These are phyloP conservation scores for Elsinoe batatas DNA, from an alignment of 2,329 filamentous ascomycete species.

Conservation along the genomic window DNA sequence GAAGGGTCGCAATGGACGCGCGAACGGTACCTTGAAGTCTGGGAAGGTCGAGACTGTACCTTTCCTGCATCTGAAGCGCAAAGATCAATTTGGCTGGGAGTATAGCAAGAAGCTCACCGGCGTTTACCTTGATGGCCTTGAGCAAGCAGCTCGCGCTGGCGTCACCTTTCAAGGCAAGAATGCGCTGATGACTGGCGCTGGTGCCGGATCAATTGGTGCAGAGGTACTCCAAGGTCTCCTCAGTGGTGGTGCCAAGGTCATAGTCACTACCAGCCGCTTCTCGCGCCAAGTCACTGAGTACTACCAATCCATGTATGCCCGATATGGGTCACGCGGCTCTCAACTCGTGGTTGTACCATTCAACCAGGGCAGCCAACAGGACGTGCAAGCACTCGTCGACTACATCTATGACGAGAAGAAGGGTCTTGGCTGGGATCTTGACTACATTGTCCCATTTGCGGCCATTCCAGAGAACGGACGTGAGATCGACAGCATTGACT, in stretches of 20 bases:
- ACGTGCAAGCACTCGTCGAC: conserved; percentile 83
- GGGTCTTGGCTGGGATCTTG: conserved; percentile 95
- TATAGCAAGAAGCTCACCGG: conserved; percentile 98
- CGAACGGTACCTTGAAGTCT: conserved; percentile 51
- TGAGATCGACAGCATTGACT: conserved; percentile 93
- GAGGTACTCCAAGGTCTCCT: conserved; percentile 94
- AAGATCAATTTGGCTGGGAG: conserved; percentile 89
- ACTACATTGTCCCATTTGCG: conserved; percentile 91
- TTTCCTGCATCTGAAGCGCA: conserved; percentile 93
- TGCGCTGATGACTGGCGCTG: conserved; percentile 94
- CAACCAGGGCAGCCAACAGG: conserved; percentile 97
- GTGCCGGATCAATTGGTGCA: conserved; percentile 93
- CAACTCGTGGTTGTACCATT: conserved; percentile 97
- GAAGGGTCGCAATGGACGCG: conserved; percentile 44
- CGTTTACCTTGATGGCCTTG: conserved; percentile 81
- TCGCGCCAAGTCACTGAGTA: conserved; percentile 97
- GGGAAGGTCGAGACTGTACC: conserved; percentile 96
- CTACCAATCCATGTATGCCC: conserved; percentile 97
- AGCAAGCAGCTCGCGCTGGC: conserved; percentile 76
- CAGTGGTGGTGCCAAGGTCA: conserved; percentile 90
- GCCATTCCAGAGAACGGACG: conserved; percentile 96
- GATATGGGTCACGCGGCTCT: conserved; percentile 84
- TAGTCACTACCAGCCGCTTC: conserved; percentile 94
- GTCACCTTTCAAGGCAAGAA: conserved; percentile 93
- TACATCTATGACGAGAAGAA: conserved; percentile 97